Base-by-base conservation (phyloP, 768 basidiomycete species). In the Amanita molliuscula region DNA sequence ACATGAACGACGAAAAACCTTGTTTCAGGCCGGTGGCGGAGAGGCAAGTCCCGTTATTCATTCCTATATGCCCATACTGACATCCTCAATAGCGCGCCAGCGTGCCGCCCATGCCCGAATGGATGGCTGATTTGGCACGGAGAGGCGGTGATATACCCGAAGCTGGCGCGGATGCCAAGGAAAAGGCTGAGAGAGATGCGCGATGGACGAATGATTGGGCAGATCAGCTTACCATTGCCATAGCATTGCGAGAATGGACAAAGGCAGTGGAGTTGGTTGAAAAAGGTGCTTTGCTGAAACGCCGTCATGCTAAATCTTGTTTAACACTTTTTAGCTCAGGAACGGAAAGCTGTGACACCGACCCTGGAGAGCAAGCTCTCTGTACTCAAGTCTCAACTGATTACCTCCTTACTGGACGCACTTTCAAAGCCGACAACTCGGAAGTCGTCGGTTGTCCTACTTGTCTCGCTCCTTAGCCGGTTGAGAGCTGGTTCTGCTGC, bases 141-240 rank as follows among this genome's bases (percentile, higher is more conserved):
- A 72, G 74, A 55, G 73, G 76, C 18, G 82, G 81, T 40, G 66
- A 74, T 10, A 59, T 72, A 37, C 69, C 68, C 21, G 66, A 63
- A 7, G 62, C 71, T n/a, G 71, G 72, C 11, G 62, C 71, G 4
- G 71, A 70, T 52, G 78, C 78, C 13, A 86, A 84, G 61, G 84
- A 84, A 53, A 84, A 88, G 60, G 74, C 76, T 0, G 90, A 93
- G 55, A 76, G 81, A 44, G 92, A 96, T 63, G 70, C 81, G 1
- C 78, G 84, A n/a, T 96, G 86, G 81, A 78, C 88, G 9, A 82
- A 84, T 40, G 93, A 97, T 48, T 95, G 89, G 72, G 81, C 87
- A 4, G 96, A 99, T 59, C 82, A 94, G 38, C 67, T 97, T 20
- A 88, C 88, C 0, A 92, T 98, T 4, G 81, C 92, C 0, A 93